phyloP scores from a whole-genome alignment of 495 filamentous ascomycete genomes.

The Penicillium lividum region DNA sequence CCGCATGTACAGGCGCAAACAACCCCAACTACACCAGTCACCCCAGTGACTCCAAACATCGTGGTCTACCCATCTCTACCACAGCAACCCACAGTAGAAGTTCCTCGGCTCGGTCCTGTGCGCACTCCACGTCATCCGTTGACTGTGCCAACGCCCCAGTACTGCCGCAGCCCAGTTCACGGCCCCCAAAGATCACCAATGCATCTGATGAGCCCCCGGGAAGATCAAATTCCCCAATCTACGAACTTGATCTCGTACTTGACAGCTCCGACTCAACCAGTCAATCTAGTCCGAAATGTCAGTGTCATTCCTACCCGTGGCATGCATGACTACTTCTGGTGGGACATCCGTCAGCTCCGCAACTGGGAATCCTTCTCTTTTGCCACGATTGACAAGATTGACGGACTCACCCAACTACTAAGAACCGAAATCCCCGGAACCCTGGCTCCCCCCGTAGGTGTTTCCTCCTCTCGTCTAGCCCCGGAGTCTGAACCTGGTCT shows the following conservation, averaged over 20 bases:
- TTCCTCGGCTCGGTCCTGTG: conserved; percentile 27
- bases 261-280: conserved; percentile 74
- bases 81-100: conserved; percentile 19
- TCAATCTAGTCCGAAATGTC: conserved; percentile 78
- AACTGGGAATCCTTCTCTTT: conserved; percentile 79
- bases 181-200: conserved; percentile 53
- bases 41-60: conserved; percentile 47
- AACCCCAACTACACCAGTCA: conserved; percentile 49
- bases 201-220: conserved; percentile 36
- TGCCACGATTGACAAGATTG: conserved; percentile 64
- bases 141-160: conserved; percentile 41
- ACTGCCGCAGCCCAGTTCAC: conserved; percentile 40
- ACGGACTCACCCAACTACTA: conserved; percentile 71
- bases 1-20: conserved; percentile 44
- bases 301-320: conserved; percentile 68
- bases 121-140: conserved; percentile 38
- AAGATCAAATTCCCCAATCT: conserved; percentile 45
- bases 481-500: conserved; percentile 76
- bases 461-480: conserved; percentile 52
- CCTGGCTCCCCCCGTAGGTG: conserved; percentile 61
- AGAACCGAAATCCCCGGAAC: conserved; percentile 63
- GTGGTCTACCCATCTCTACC: conserved; percentile 42
- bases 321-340: conserved; percentile 84
- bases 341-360: conserved; percentile 85
- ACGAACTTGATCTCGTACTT: conserved; percentile 78